A percentile compares a stretch with the other conserved stretches of the same genome.
These are phyloP conservation scores for Ophiostoma triangulosporum DNA, from an alignment of 2,329 filamentous ascomycete species.

Conservation along the genomic window DNA sequence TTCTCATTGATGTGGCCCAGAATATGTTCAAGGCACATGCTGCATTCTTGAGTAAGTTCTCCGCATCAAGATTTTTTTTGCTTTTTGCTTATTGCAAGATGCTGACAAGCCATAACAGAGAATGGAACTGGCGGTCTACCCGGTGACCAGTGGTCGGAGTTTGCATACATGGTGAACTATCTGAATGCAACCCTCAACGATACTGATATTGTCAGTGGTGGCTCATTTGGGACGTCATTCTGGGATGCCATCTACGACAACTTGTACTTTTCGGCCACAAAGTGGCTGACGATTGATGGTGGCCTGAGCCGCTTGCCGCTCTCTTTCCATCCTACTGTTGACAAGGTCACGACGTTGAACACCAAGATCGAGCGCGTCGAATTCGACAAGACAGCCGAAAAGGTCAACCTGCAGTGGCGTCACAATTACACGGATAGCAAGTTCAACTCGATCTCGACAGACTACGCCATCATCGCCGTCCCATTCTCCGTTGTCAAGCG, in stretches of 20 bases:
- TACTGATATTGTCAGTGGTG: not conserved
- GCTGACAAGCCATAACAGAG: not conserved
- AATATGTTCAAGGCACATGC: constrained; percentile 1
- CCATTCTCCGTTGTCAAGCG: not conserved
- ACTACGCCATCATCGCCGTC: not conserved
- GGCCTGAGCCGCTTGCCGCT: not conserved
- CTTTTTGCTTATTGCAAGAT: not conserved
- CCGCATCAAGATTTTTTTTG: too few species aligned
- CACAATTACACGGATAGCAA: not conserved
- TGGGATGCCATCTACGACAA: not conserved
- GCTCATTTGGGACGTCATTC: not conserved
- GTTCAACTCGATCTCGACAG: not conserved
- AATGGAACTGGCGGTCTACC: not conserved
- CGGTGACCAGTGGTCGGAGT: not conserved
- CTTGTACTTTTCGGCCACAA: not conserved
- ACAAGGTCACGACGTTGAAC: not conserved
- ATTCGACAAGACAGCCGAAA: not conserved
- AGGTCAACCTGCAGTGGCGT: not conserved
- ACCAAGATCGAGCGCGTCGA: not conserved
- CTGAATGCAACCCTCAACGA: not conserved
- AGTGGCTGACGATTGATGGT: not conserved
- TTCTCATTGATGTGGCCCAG: not conserved
- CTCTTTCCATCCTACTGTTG: not conserved
- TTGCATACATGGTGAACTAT: not conserved
- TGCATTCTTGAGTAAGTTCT: not conserved